Evolutionary conservation across 805 yeast species (phyloP), one percentile per base, ranked within the genome.

Genomic region (Komagataella ulmi): DNA sequence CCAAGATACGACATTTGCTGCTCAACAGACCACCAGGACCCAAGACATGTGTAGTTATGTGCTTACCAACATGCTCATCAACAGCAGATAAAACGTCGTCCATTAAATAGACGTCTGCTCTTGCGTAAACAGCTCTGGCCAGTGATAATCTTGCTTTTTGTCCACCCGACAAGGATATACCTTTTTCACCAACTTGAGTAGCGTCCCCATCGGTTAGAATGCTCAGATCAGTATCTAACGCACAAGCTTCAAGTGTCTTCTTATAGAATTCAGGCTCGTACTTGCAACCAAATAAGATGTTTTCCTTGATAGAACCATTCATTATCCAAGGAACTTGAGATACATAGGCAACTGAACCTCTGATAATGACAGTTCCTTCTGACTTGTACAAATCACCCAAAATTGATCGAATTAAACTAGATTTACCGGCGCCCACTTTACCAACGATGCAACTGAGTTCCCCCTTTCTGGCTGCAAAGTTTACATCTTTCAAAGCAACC

Each of bases 71-170:
- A 62, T 90, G 97, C 63, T 88, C 97, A 65, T 90, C 98, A 46
- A 90, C 98, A 44, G 98, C 98, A 65, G 91, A 83, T 53, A 90
- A 76, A 12, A 93, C 90, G 65, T 90, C 98, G 64, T 90, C 98
- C 57, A 90, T 70, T 47, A 90, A 68, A 64, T 87, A 88, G 45
- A 90, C 79, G 59, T 90, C 97, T 7, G 96, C 93, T 57, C 97
- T 75, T 3, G 96, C 80, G 62, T 90, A 90, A 6, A 90, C 96
- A 14, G 98, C 96, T 64, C 98, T 79, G 0, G 97, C 97, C 50
- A 90, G 75, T 1, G 95, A 81, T 44, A 90, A 74, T 66, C 98
- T 81, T 0, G 97, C 97, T 71, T 90, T 90, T 67, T 90, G 97
- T 50, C 98, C 98, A 50, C 98, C 98, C 48, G 95, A 85, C 47